Evolutionary conservation across 1,284 basidiomycete species (phyloP).

Genomic region (Cystobasidiaceae sp.): DNA sequence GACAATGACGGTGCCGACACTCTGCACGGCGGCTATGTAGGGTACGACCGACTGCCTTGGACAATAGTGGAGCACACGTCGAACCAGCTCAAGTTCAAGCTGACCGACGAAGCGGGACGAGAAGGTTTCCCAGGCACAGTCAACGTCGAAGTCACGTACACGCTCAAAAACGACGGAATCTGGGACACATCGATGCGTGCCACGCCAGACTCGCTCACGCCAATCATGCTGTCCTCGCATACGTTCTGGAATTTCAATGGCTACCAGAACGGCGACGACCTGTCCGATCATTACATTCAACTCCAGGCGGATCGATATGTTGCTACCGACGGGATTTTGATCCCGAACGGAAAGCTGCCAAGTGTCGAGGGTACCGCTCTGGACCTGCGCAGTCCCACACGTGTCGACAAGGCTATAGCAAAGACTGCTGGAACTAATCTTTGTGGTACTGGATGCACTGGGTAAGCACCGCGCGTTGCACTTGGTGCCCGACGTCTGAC

Average conservation of each 20-base stretch:
- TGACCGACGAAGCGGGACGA: slow-evolving; percentile 53
- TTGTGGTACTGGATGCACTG: slow-evolving; percentile 50
- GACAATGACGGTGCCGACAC: slow-evolving; percentile 51
- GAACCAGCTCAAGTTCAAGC: slow-evolving; percentile 54
- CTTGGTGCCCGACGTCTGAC: not conserved
- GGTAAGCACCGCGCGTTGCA: not conserved
- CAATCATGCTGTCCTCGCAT: slow-evolving; percentile 54
- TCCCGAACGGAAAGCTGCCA: slow-evolving; percentile 51
- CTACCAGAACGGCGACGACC: slow-evolving; percentile 52
- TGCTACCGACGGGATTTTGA: slow-evolving; percentile 51
- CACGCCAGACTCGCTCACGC: slow-evolving; percentile 54
- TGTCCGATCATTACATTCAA: slow-evolving; percentile 51
- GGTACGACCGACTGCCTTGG: slow-evolving; percentile 56
- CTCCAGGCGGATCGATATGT: slow-evolving; percentile 47
- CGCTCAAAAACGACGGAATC: slow-evolving; percentile 52
- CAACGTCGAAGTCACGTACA: slow-evolving; percentile 55
- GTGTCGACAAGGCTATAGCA: slow-evolving; percentile 50
- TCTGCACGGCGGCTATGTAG: slow-evolving; percentile 55
- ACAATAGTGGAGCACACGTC: slow-evolving; percentile 50
- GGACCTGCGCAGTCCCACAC: slow-evolving; percentile 52
- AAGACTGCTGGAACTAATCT: slow-evolving; percentile 47
- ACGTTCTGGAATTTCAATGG: slow-evolving; percentile 53
- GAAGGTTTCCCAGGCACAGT: slow-evolving; percentile 58
- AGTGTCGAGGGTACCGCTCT: slow-evolving; percentile 50
- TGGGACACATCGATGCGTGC: slow-evolving; percentile 53